A percentile compares a stretch with the other conserved stretches of the same genome.
Evolutionary conservation across 164 flowering plant genomes (phyloP).

Genomic region (Macadamia tetraphylla): DNA sequence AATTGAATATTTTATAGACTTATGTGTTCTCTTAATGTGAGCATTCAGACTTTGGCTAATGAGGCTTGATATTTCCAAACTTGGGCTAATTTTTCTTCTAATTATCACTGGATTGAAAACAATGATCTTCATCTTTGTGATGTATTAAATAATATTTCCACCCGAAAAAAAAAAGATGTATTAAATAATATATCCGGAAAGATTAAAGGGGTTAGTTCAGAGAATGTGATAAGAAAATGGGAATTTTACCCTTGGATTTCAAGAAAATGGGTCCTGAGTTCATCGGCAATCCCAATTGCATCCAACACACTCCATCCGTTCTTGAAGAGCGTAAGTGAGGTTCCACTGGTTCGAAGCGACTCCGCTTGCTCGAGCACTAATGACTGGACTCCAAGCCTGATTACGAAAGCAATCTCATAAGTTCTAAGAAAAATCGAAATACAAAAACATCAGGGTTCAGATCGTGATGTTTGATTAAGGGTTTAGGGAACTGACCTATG

Average conservation of each 20-base stretch:
- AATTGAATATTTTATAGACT: too few relatives aligned
- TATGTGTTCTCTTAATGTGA: too few relatives aligned
- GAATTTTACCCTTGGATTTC: constrained; percentile 76
- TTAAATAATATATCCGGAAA: background rate
- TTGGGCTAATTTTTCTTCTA: too few relatives aligned
- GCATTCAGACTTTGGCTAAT: too few relatives aligned
- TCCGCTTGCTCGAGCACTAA: constrained; percentile 83
- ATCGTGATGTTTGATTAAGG: background rate
- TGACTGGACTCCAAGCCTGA: constrained; percentile 70
- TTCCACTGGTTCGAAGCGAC: constrained; percentile 74
- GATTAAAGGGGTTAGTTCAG: background rate
- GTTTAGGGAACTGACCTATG: constrained; percentile 36
- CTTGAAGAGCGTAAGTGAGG: constrained; percentile 85
- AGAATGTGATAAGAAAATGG: background rate
- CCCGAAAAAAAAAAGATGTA: too few relatives aligned
- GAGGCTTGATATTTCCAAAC: too few relatives aligned
- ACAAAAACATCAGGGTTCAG: background rate
- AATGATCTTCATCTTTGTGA: background rate
- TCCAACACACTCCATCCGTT: constrained; percentile 95
- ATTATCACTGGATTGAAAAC: too few relatives aligned
- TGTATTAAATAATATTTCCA: too few relatives aligned
- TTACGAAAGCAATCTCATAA: too few relatives aligned
- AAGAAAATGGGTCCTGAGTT: constrained; percentile 66
- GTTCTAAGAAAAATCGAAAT: background rate
- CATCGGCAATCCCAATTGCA: constrained; percentile 66